A percentile compares a stretch with the other conserved stretches of the same genome.
Conservation (phyloP, 371 early-diverging fungal species). For the Syncephalastrum sp. region DNA sequence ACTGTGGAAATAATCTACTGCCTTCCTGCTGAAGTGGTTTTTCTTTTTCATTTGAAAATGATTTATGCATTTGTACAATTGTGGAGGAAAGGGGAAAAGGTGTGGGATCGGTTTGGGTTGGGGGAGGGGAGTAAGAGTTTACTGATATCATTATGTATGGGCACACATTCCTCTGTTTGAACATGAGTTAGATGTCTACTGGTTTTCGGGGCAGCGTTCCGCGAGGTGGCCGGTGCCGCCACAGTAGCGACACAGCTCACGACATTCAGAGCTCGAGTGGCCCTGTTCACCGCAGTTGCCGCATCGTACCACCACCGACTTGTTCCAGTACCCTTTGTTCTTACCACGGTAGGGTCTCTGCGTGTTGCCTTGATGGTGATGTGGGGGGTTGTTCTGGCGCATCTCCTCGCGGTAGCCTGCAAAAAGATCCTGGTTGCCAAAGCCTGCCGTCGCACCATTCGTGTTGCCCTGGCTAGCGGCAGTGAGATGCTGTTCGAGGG, state of each 20-base stretch:
- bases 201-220: conserved; percentile 29
- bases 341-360: conserved; percentile 7
- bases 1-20: conserved; percentile 15
- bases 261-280: conserved; percentile 49
- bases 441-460: conserved; percentile 19
- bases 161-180: background rate
- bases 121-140: no score
- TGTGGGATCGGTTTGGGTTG: no score
- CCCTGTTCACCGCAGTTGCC: conserved; percentile 58
- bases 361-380: no score
- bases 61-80: background rate
- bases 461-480: conserved; percentile 1
- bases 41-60: conserved; percentile 4
- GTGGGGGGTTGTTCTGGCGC: conserved; percentile 5
- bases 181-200: background rate
- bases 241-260: conserved; percentile 43
- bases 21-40: conserved; percentile 17
- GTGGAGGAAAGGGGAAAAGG: background rate
- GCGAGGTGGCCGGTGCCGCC: conserved; percentile 36
- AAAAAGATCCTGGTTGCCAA: conserved; percentile 25
- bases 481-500: conserved; percentile 16
- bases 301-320: conserved; percentile 26
- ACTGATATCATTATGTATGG: no score
- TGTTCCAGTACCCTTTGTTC: conserved; percentile 3
- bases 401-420: conserved; percentile 18